Evolutionary conservation across 2,329 filamentous ascomycete species (phyloP).

Genomic region (Cercospora nicotianae): DNA sequence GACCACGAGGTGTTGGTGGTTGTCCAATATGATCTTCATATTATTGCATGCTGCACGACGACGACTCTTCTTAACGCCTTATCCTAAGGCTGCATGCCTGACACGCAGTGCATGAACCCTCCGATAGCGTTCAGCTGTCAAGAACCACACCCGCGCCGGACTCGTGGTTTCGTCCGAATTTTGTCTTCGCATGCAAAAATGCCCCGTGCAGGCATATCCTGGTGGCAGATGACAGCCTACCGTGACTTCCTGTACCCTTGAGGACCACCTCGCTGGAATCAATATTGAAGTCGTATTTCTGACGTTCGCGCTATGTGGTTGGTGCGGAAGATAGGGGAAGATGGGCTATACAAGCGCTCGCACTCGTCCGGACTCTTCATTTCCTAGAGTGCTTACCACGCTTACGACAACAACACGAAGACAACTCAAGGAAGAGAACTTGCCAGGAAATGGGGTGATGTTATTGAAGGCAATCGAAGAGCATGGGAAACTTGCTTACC

Average conservation of each 20-base stretch:
- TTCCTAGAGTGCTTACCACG: constrained; percentile 7
- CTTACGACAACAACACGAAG: constrained; percentile 8
- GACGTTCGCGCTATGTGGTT: constrained; percentile 14
- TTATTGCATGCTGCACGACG: constrained; percentile 17
- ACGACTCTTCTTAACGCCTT: constrained; percentile 2
- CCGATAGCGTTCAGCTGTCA: constrained; percentile 6
- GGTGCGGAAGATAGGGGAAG: constrained; percentile 9
- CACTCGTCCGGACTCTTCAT: background rate
- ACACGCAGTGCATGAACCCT: constrained; percentile 12
- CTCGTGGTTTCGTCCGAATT: background rate
- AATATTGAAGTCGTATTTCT: constrained; percentile 6
- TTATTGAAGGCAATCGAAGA: constrained; percentile 16
- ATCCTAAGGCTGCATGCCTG: constrained; percentile 15
- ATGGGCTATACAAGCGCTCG: background rate
- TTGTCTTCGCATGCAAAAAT: background rate
- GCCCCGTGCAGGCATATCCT: constrained; percentile 16
- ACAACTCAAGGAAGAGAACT: background rate
- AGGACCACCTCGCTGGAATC: constrained; percentile 3
- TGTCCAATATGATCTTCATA: constrained; percentile 19
- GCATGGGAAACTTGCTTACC: constrained; percentile 16
- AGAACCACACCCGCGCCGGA: background rate
- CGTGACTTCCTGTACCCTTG: constrained; percentile 8
- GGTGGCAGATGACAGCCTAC: constrained; percentile 7
- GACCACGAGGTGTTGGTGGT: constrained; percentile 2
- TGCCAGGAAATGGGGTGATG: constrained; percentile 9